Conservation (phyloP, 2,329 filamentous ascomycete genomes). For the Cladosporium sp. region DNA sequence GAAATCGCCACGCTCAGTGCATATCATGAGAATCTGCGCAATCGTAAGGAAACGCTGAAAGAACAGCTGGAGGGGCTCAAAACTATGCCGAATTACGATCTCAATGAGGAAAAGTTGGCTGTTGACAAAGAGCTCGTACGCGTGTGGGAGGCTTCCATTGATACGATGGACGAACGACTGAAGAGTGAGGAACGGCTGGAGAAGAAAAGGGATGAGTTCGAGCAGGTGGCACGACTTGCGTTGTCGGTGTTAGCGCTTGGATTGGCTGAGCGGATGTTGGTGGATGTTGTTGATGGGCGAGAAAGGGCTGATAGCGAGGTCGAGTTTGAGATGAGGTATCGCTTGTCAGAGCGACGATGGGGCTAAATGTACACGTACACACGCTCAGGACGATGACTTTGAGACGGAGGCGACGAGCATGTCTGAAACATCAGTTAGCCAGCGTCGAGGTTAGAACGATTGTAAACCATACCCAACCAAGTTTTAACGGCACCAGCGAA, state of each 20-base stretch:
- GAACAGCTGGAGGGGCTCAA: not conserved
- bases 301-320: conserved; percentile 7
- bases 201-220: conserved; percentile 9
- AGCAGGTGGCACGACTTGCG: not conserved
- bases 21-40: conserved; percentile 1
- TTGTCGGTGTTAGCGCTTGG: conserved; percentile 6
- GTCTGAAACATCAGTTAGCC: not conserved
- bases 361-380: not conserved
- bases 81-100: not conserved
- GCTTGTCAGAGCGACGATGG: not conserved
- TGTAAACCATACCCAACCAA: not conserved
- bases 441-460: not conserved
- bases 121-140: conserved; percentile 11
- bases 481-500: not conserved
- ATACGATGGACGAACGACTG: conserved; percentile 15
- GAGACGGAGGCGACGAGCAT: not conserved
- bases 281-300: conserved; percentile 8
- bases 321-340: conserved; percentile 10
- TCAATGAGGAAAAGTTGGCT: conserved; percentile 8
- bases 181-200: conserved; percentile 10
- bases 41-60: conserved; percentile 5
- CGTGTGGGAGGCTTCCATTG: conserved; percentile 18
- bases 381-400: not conserved
- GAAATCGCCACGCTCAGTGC: conserved; percentile 3
- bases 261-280: conserved; percentile 10